Conservation (phyloP, 2,329 filamentous ascomycete genomes). For the Epichloe uncinata region DNA sequence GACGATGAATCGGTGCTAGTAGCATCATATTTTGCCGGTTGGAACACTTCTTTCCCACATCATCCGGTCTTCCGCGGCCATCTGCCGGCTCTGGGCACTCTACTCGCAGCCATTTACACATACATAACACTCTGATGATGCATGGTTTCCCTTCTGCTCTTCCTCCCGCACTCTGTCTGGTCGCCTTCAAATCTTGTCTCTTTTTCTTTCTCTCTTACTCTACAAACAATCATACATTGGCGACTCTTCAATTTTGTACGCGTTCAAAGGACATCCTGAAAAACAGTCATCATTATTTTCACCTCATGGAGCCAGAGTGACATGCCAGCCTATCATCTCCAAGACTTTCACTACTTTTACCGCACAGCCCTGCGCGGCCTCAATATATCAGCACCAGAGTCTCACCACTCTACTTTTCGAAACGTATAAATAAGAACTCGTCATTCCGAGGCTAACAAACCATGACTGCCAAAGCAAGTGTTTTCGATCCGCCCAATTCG, state of each 20-base stretch:
- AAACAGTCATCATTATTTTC: no score
- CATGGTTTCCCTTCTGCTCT: neutral
- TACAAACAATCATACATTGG: neutral
- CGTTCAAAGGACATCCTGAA: no score
- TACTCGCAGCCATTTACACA: neutral
- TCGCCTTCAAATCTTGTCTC: neutral
- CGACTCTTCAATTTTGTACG: no score
- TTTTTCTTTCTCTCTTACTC: neutral
- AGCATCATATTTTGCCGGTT: neutral
- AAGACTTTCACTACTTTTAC: no score
- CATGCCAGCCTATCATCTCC: constrained; percentile 51
- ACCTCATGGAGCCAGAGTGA: constrained; percentile 18
- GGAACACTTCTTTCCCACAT: neutral
- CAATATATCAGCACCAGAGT: constrained; percentile 62
- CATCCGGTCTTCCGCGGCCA: neutral
- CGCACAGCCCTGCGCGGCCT: no score
- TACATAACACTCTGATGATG: neutral
- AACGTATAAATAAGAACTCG: neutral
- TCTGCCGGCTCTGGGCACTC: neutral
- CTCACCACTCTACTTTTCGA: constrained; percentile 61
- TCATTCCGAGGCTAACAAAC: constrained; percentile 14
- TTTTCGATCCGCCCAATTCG: constrained; percentile 51
- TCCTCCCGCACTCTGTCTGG: neutral
- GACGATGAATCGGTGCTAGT: neutral
- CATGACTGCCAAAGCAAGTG: constrained; percentile 25